These are phyloP conservation scores for Pestalotiopsis sp. DNA, from an alignment of 2,329 filamentous ascomycete species.

Conservation along the genomic window DNA sequence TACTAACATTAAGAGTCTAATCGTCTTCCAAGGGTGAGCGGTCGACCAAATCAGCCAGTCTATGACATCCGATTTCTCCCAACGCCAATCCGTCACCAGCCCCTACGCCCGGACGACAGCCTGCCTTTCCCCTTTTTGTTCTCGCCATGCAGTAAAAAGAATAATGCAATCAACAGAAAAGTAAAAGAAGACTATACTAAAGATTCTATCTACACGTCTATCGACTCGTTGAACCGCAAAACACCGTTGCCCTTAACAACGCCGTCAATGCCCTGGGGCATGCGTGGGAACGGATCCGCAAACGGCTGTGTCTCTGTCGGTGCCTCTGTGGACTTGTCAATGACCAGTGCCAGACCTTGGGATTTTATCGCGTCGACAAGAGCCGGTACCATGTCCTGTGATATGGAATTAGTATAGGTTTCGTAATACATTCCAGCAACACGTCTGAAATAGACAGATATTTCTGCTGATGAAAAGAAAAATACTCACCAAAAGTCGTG, in stretches of 20 bases:
- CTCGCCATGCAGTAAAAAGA: background rate
- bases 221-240: slow-evolving; percentile 88
- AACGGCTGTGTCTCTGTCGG: slow-evolving; percentile 41
- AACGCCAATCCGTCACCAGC: background rate
- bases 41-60: background rate
- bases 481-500: slow-evolving; percentile 75
- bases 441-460: background rate
- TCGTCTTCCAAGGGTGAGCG: background rate
- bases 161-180: background rate
- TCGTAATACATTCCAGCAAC: background rate
- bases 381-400: slow-evolving; percentile 87
- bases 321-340: slow-evolving; percentile 74
- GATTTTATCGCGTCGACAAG: slow-evolving; percentile 93
- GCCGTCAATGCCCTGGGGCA: slow-evolving; percentile 85
- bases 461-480: background rate
- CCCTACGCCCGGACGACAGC: background rate
- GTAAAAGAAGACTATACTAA: background rate
- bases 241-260: slow-evolving; percentile 85
- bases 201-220: slow-evolving; percentile 61
- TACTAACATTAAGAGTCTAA: background rate
- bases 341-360: slow-evolving; percentile 87
- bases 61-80: background rate
- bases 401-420: slow-evolving; percentile 21
- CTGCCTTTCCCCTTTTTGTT: background rate
- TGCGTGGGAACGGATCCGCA: slow-evolving; percentile 57